phyloP scores from a whole-genome alignment of 169 alveolate species.

The Amoebophrya sp. region DNA sequence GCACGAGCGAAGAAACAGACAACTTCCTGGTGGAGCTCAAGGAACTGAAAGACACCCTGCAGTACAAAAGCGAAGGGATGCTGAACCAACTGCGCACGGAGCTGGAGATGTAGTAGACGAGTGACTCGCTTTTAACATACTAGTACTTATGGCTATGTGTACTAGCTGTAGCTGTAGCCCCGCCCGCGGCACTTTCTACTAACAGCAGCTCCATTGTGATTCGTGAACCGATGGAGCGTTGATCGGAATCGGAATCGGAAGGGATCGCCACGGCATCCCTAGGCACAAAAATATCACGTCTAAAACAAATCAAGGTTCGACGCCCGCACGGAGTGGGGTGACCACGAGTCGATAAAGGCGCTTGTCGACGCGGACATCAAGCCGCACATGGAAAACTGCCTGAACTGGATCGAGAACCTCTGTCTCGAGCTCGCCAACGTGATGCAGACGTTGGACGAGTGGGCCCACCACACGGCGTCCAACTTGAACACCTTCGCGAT shows the following conservation, averaged over 20 bases:
- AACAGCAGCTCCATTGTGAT: too few species aligned
- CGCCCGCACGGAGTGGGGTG: background rate
- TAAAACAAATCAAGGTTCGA: too few species aligned
- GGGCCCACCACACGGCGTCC: background rate
- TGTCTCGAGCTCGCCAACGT: background rate
- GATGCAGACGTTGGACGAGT: background rate
- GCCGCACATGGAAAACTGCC: background rate
- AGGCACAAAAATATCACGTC: too few species aligned
- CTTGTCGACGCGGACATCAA: background rate
- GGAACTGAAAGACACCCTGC: background rate
- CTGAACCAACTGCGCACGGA: background rate
- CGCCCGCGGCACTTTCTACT: too few species aligned
- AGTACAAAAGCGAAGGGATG: background rate
- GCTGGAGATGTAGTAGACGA: background rate
- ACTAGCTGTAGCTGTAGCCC: too few species aligned
- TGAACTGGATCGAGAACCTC: slow-evolving; percentile 1
- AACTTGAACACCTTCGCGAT: background rate
- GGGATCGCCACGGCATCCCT: too few species aligned
- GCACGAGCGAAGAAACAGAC: background rate
- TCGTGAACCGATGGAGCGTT: too few species aligned
- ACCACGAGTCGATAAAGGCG: background rate
- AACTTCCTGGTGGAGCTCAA: background rate
- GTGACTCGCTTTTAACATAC: too few species aligned
- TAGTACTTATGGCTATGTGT: too few species aligned
- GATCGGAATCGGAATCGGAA: too few species aligned